Conservation (phyloP, 1,284 basidiomycete species). For the Ganoderma resinaceum region DNA sequence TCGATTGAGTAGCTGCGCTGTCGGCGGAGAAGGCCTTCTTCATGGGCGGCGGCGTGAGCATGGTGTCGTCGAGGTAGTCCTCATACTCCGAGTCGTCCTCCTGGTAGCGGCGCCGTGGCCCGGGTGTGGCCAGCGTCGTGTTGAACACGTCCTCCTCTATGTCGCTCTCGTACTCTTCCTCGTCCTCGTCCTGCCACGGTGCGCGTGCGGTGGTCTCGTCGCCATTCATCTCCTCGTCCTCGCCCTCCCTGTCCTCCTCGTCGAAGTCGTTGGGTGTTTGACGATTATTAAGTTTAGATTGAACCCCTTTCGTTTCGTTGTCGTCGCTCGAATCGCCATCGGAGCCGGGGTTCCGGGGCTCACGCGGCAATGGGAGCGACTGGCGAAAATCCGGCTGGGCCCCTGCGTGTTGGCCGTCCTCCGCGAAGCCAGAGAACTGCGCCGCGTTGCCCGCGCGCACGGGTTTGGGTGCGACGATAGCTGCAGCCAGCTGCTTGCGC, state of each 20-base stretch:
- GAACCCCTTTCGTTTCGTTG: constrained; percentile 39
- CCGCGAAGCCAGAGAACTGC: constrained; percentile 41
- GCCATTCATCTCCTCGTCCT: constrained; percentile 34
- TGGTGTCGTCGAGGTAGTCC: constrained; percentile 50
- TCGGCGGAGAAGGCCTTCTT: constrained; percentile 29
- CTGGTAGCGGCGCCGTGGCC: constrained; percentile 20
- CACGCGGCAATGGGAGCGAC: constrained; percentile 71
- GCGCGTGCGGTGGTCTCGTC: constrained; percentile 40
- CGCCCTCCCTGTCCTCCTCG: constrained; percentile 35
- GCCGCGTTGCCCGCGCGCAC: constrained; percentile 26
- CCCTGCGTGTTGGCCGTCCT: constrained; percentile 31
- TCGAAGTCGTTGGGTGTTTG: constrained; percentile 37
- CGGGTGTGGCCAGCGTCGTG: constrained; percentile 69
- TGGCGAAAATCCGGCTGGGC: constrained; percentile 57
- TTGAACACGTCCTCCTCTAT: constrained; percentile 60
- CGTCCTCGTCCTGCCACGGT: constrained; percentile 43
- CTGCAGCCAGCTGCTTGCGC: constrained; percentile 32
- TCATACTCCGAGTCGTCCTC: constrained; percentile 52
- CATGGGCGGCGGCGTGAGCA: constrained; percentile 28
- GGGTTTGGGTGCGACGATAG: constrained; percentile 32
- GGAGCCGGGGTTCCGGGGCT: constrained; percentile 63
- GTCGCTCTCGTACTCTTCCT: constrained; percentile 61
- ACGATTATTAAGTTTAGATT: constrained; percentile 17
- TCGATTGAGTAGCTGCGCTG: constrained; percentile 46
- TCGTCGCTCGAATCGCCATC: constrained; percentile 66